Percentiles rank a stretch among this genome's conserved stretches.
phyloP scores from a whole-genome alignment of 2,329 filamentous ascomycete genomes.

The Colletotrichum sp. region DNA sequence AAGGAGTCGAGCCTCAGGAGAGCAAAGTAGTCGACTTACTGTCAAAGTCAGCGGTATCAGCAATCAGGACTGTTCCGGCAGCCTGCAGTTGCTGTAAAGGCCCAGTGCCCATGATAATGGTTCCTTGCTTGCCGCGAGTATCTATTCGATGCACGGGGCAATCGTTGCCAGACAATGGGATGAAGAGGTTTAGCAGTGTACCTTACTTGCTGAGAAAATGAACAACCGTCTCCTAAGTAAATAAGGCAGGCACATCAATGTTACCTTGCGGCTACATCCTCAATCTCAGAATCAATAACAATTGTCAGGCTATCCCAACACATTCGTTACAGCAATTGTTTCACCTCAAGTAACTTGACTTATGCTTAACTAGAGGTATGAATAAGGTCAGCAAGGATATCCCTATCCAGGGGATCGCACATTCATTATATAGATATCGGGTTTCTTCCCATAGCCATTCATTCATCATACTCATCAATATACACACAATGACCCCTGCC shows the following conservation, averaged over 20 bases:
- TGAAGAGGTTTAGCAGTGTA: background rate
- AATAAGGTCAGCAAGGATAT: too few species aligned
- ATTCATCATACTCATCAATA: too few species aligned
- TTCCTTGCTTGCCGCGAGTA: background rate
- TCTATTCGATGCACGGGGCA: background rate
- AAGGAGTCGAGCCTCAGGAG: background rate
- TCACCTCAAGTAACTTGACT: too few species aligned
- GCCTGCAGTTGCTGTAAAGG: background rate
- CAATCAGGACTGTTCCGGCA: background rate
- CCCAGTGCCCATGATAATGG: background rate
- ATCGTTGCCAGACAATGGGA: background rate
- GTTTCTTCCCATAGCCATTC: too few species aligned
- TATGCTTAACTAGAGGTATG: too few species aligned
- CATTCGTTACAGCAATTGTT: too few species aligned
- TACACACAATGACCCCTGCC: too few species aligned
- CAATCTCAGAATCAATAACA: background rate
- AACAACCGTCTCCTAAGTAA: background rate
- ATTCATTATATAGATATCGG: too few species aligned
- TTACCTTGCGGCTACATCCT: background rate
- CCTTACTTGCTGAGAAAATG: background rate
- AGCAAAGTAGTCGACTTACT: background rate
- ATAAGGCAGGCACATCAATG: background rate
- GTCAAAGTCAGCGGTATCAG: background rate
- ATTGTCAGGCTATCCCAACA: too few species aligned
- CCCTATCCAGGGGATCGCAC: too few species aligned